Evolutionary conservation across 108 stramenopile genomes (phyloP).

Genomic region (Cyclotella choctawhatcheeana): DNA sequence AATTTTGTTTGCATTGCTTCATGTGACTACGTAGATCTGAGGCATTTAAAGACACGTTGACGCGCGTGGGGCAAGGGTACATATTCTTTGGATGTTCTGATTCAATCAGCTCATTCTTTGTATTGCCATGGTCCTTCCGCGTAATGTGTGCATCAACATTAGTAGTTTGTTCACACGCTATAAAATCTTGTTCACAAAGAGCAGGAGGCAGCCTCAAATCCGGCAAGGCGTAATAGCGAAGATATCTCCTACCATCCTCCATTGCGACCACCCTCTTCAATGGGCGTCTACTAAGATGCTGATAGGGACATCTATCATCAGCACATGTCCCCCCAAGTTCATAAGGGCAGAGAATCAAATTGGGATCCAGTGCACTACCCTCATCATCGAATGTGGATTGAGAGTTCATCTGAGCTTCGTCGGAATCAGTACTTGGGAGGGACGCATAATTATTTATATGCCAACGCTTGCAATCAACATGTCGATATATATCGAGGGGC

Average conservation of each 20-base stretch:
- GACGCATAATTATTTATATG: not conserved
- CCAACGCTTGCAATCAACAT: slow-evolving; percentile 24
- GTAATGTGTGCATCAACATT: too few species aligned
- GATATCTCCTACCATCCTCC: slow-evolving; percentile 2
- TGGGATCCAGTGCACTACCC: slow-evolving; percentile 52
- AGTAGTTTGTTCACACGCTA: not conserved
- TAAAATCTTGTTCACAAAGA: slow-evolving; percentile 13
- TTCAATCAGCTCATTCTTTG: not conserved
- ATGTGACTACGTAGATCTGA: slow-evolving; percentile 10
- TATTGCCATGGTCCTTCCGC: not conserved
- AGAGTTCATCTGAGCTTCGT: not conserved
- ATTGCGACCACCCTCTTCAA: not conserved
- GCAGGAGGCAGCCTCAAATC: slow-evolving; percentile 20
- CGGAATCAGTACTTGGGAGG: too few species aligned
- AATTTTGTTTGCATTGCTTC: slow-evolving; percentile 11
- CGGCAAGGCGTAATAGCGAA: slow-evolving; percentile 19
- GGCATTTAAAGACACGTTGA: not conserved
- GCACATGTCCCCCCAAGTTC: slow-evolving; percentile 75
- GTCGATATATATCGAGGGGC: slow-evolving; percentile 28
- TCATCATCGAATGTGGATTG: not conserved
- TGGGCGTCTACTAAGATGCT: slow-evolving; percentile 45
- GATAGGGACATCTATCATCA: slow-evolving; percentile 71
- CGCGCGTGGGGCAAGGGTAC: slow-evolving; percentile 13
- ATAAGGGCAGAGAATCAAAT: slow-evolving; percentile 71
- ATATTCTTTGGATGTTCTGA: not conserved